A percentile compares a stretch with the other conserved stretches of the same genome.
These are phyloP conservation scores for Kwoniella mangroviensis DNA, from an alignment of 768 basidiomycete genomes.

Conservation along the genomic window DNA sequence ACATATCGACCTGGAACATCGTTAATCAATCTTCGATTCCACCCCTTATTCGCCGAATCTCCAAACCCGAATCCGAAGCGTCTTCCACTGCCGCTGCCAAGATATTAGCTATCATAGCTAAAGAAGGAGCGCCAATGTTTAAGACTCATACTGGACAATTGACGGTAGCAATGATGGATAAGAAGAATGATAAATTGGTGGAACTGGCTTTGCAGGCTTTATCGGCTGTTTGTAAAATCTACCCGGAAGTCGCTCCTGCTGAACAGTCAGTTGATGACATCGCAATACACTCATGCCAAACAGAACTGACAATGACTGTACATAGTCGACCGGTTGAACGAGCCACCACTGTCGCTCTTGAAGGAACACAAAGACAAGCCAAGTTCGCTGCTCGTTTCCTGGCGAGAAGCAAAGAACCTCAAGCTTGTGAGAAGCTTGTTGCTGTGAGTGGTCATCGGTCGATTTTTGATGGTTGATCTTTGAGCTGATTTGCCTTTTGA, in stretches of 20 bases:
- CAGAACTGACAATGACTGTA: neutral
- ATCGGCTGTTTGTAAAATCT: slow-evolving; percentile 68
- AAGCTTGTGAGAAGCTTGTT: slow-evolving; percentile 65
- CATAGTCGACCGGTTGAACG: slow-evolving; percentile 72
- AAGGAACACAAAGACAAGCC: slow-evolving; percentile 69
- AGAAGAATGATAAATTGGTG: slow-evolving; percentile 63
- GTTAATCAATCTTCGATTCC: slow-evolving; percentile 86
- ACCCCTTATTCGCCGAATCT: slow-evolving; percentile 71
- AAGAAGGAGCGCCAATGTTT: slow-evolving; percentile 74
- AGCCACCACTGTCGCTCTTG: slow-evolving; percentile 66
- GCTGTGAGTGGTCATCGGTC: slow-evolving; percentile 63
- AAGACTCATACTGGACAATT: slow-evolving; percentile 77
- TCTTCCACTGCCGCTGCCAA: slow-evolving; percentile 29
- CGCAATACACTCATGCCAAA: slow-evolving; percentile 4
- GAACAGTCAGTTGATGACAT: slow-evolving; percentile 67
- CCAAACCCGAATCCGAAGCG: slow-evolving; percentile 23
- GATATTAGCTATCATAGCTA: slow-evolving; percentile 65
- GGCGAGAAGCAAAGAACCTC: slow-evolving; percentile 65
- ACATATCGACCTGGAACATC: slow-evolving; percentile 71
- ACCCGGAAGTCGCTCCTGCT: slow-evolving; percentile 64
- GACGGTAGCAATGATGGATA: slow-evolving; percentile 70
- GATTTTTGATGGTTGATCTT: too few species aligned
- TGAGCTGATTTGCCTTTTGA: neutral
- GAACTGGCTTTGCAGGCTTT: slow-evolving; percentile 78
- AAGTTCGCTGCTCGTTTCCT: slow-evolving; percentile 85